Conservation (phyloP, 1,284 basidiomycete genomes). For the Ceratobasidium sp. region DNA sequence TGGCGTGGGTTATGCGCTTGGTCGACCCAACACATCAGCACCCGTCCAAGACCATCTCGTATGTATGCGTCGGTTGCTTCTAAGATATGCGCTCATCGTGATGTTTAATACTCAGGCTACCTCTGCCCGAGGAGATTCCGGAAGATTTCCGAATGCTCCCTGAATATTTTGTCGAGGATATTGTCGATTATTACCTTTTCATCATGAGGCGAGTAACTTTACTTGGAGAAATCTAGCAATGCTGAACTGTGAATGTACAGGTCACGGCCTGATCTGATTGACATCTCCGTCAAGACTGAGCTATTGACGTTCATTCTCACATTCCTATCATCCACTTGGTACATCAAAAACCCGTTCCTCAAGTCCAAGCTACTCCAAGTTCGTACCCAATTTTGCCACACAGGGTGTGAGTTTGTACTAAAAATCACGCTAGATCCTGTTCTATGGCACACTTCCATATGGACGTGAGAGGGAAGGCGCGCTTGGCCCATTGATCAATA, state of each 20-base stretch:
- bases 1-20: slow-evolving; percentile 93
- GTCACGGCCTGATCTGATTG: slow-evolving; percentile 82
- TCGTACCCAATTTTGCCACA: slow-evolving; percentile 50
- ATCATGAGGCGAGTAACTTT: slow-evolving; percentile 73
- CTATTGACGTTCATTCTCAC: slow-evolving; percentile 91
- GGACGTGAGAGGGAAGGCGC: slow-evolving; percentile 82
- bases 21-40: slow-evolving; percentile 89
- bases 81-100: slow-evolving; percentile 44
- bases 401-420: not conserved
- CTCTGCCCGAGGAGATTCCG: slow-evolving; percentile 88
- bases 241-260: slow-evolving; percentile 59
- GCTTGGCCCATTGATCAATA: slow-evolving; percentile 85
- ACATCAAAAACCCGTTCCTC: slow-evolving; percentile 98
- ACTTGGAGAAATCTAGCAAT: not conserved
- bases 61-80: slow-evolving; percentile 49
- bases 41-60: slow-evolving; percentile 78
- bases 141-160: slow-evolving; percentile 89
- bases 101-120: slow-evolving; percentile 67
- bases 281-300: slow-evolving; percentile 85
- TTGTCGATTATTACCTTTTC: slow-evolving; percentile 90
- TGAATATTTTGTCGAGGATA: slow-evolving; percentile 95
- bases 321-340: slow-evolving; percentile 94
- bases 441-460: slow-evolving; percentile 83
- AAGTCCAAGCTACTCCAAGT: slow-evolving; percentile 98
- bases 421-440: slow-evolving; percentile 71